These are phyloP conservation scores for Wickerhamomyces silvicola DNA, from an alignment of 805 yeast species.

Conservation along the genomic window DNA sequence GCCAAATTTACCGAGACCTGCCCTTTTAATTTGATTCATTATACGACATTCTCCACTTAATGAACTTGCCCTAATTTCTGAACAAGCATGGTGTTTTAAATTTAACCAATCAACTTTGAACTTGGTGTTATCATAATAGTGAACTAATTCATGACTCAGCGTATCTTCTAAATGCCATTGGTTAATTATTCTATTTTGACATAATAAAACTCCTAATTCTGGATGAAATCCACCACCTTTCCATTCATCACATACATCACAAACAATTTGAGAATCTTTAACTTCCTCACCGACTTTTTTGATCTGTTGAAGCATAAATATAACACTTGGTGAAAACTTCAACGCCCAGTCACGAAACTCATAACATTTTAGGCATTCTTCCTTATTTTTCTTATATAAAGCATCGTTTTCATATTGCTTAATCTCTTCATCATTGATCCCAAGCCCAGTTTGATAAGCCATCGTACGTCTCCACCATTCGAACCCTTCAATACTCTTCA, in stretches of 20 bases:
- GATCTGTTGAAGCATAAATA: conserved; percentile 82
- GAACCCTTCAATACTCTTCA: conserved; percentile 37
- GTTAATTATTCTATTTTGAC: conserved; percentile 66
- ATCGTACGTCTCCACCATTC: conserved; percentile 79
- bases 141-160: conserved; percentile 86
- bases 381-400: conserved; percentile 34
- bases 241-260: conserved; percentile 78
- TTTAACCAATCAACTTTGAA: conserved; percentile 84
- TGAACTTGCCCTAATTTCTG: conserved; percentile 90
- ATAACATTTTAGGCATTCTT: conserved; percentile 64
- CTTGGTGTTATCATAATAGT: conserved; percentile 85
- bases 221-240: conserved; percentile 94
- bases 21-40: conserved; percentile 60
- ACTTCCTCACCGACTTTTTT: conserved; percentile 50
- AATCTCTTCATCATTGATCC: conserved; percentile 46
- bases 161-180: conserved; percentile 87
- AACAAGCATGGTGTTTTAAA: conserved; percentile 91
- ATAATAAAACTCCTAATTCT: conserved; percentile 74
- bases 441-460: conserved; percentile 66
- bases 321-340: conserved; percentile 73
- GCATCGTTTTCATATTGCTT: conserved; percentile 52
- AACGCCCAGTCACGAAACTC: conserved; percentile 77
- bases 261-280: conserved; percentile 48
- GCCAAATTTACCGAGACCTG: conserved; percentile 47
- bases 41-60: conserved; percentile 93